Evolutionary conservation across 495 filamentous ascomycete genomes (phyloP), one percentile per base, ranked within the genome.

Genomic region (Cryomyces minteri): DNA sequence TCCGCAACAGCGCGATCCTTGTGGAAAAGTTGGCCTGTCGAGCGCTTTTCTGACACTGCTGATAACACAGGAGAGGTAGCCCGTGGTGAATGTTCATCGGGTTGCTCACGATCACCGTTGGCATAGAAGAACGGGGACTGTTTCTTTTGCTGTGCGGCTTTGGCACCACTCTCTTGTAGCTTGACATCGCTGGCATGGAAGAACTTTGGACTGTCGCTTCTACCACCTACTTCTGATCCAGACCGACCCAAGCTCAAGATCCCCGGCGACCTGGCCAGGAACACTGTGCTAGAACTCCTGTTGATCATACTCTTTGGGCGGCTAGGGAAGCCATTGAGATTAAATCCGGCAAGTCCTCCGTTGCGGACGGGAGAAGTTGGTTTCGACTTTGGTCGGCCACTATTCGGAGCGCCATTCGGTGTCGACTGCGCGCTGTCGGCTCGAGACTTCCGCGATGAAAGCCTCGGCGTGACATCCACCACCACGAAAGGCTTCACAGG

Each of bases 381-480:
- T 25, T 25, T 25, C 18, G 18, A 25, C 18, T 10, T 2, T 3
- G 34, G 34, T 14, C 34, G 34, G 9, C 9, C 34, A 38, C 34
- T 38, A 3, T 14, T 48, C 7, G 50, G 54, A 31, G 40, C 47
- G 31, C 51, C 49, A 43, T n/a, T 44, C 11, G 60, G 57, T 10
- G 62, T 62, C 8, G 54, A 52, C 10, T 51, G 42, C 5, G 46
- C 18, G 44, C 58, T 61, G 44, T 52, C 49, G 4, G 56, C 56
- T 43, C 61, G 54, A 28, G 59, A 59, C 40, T 57, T 62, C 33
- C 62, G 51, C 12, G 59, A 51, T 8, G 61, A 62, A 4, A 61
- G 64, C 12, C 62, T 53, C 1, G 62, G 62, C 5, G 62, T 66
- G 51, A 66, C 46, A 43, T 66, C 63, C 48, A 41, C 50, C 40